Percentiles rank a stretch among this genome's conserved stretches.
These are phyloP conservation scores for Apiospora arundinis DNA, from an alignment of 2,329 filamentous ascomycete species.

Conservation along the genomic window DNA sequence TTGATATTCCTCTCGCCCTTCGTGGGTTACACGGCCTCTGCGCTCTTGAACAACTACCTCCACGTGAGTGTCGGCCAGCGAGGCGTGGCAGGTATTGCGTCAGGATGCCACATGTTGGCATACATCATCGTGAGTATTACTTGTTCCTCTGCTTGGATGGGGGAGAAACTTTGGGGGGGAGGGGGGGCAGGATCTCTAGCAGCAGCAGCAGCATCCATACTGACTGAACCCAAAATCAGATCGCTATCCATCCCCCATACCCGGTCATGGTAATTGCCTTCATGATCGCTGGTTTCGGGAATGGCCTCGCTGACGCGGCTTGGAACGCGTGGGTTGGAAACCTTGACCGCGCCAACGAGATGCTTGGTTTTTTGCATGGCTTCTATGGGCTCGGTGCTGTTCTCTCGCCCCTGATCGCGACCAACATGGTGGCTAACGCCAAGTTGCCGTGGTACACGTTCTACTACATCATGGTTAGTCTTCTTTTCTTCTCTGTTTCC, in stretches of 20 bases:
- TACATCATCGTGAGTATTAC: constrained; percentile 56
- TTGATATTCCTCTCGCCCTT: constrained; percentile 55
- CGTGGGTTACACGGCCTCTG: constrained; percentile 51
- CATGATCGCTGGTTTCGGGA: constrained; percentile 72
- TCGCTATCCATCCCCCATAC: constrained; percentile 70
- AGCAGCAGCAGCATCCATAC: not conserved
- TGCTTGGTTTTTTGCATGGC: constrained; percentile 72
- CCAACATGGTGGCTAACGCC: constrained; percentile 70
- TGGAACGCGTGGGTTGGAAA: constrained; percentile 67
- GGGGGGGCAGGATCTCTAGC: too few relatives aligned
- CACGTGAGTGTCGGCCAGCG: constrained; percentile 62
- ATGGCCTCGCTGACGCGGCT: constrained; percentile 65
- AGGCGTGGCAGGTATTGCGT: constrained; percentile 68
- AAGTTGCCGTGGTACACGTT: constrained; percentile 71
- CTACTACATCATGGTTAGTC: constrained; percentile 75
- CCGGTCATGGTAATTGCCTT: constrained; percentile 70
- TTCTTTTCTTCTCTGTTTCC: too few relatives aligned
- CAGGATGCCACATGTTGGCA: constrained; percentile 65
- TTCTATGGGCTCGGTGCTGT: constrained; percentile 74
- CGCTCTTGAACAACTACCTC: constrained; percentile 50
- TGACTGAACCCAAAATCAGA: constrained; percentile 29
- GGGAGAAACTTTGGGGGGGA: too few relatives aligned
- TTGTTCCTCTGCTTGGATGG: too few relatives aligned
- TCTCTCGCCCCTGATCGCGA: constrained; percentile 73
- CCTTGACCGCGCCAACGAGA: constrained; percentile 72